Conservation (phyloP, 2,329 filamentous ascomycete genomes). For the Sclerotinia borealis region DNA sequence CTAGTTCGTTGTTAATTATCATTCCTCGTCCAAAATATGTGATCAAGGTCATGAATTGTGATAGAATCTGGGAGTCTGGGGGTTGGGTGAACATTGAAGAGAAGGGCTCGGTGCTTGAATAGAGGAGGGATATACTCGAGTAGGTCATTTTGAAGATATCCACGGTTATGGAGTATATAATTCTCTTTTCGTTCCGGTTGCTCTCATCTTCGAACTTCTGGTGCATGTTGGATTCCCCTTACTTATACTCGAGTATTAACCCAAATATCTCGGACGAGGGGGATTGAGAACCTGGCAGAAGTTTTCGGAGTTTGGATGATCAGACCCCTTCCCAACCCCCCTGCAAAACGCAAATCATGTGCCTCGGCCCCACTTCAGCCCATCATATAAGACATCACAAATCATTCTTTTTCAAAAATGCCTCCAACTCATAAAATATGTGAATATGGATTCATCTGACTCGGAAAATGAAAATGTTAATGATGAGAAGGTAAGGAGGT, state of each 20-base stretch:
- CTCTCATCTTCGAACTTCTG: neutral
- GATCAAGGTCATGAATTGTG: neutral
- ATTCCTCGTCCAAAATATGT: neutral
- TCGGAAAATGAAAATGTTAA: neutral
- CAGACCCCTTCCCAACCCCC: neutral
- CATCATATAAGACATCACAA: constrained; percentile 1
- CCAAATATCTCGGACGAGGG: neutral
- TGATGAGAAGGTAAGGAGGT: neutral
- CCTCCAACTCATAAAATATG: constrained; percentile 1
- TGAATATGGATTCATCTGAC: neutral
- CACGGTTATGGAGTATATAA: neutral
- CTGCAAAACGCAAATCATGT: neutral
- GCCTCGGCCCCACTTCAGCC: neutral
- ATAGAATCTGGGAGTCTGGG: neutral
- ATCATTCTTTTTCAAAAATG: neutral
- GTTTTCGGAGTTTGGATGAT: too few relatives aligned
- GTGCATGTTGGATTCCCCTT: neutral
- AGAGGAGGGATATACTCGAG: neutral
- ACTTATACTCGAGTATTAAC: too few relatives aligned
- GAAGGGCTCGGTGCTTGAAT: neutral
- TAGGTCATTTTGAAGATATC: neutral
- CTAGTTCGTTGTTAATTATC: neutral
- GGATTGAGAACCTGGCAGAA: too few relatives aligned
- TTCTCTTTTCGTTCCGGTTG: neutral
- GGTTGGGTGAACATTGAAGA: neutral